phyloP scores from a whole-genome alignment of 441 rosid genomes.

The Mallotus repandus region DNA sequence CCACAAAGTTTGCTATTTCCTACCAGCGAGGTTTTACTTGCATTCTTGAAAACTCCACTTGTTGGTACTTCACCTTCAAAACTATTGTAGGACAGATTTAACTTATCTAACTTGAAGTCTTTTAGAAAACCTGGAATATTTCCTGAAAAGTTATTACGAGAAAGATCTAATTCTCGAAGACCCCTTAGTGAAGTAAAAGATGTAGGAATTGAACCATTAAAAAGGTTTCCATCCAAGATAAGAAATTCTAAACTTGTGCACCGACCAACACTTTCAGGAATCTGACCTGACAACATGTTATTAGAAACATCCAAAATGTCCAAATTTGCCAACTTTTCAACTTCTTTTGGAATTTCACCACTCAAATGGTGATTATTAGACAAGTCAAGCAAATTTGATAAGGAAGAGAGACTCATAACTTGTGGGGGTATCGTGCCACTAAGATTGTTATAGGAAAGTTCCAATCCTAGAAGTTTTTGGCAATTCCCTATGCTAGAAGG shows the following conservation, averaged over 20 bases:
- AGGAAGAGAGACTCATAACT: conserved; percentile 32
- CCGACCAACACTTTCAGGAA: conserved; percentile 7
- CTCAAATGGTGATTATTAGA: conserved; percentile 7
- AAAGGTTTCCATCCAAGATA: background rate
- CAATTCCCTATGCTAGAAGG: conserved; percentile 38
- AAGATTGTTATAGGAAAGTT: conserved; percentile 31
- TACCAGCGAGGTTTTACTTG: background rate
- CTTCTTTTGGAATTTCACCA: conserved; percentile 22
- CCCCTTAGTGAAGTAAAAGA: conserved; percentile 7
- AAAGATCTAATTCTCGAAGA: conserved; percentile 3
- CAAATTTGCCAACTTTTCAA: conserved; percentile 11
- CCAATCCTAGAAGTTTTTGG: conserved; percentile 21
- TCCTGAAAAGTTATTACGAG: background rate
- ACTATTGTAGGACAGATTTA: background rate
- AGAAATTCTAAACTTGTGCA: conserved; percentile 7
- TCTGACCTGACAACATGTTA: conserved; percentile 7
- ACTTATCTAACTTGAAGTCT: background rate
- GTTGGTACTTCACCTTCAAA: background rate
- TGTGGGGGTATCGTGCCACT: conserved; percentile 34
- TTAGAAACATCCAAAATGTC: conserved; percentile 11
- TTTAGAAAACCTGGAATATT: background rate
- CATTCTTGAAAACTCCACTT: background rate
- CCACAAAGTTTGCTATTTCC: conserved; percentile 1
- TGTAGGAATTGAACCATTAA: background rate
- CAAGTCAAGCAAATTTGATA: conserved; percentile 16